Percentiles rank a stretch among this genome's conserved stretches.
phyloP scores from a whole-genome alignment of 768 basidiomycete species.

The Kwoniella dendrophila region DNA sequence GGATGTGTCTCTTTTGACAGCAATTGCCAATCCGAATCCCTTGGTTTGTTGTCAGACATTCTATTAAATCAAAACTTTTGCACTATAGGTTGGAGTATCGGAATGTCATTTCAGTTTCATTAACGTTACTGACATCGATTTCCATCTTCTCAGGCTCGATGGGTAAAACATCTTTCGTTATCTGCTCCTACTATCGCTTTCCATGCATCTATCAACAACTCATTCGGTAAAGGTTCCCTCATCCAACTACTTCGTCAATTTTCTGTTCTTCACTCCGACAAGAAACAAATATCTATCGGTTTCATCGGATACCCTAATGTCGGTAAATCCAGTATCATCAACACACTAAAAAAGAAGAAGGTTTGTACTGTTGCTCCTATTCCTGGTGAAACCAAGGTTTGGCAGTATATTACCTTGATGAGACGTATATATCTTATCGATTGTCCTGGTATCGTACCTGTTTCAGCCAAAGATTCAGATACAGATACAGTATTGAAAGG shows the following conservation, averaged over 20 bases:
- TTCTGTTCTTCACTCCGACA: constrained; percentile 93
- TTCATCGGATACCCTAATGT: constrained; percentile 98
- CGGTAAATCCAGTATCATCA: constrained; percentile 95
- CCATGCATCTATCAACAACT: constrained; percentile 98
- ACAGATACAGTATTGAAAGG: constrained; percentile 93
- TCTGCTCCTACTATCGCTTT: constrained; percentile 96
- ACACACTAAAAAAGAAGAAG: constrained; percentile 96
- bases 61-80: constrained; percentile 18
- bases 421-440: constrained; percentile 97
- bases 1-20: constrained; percentile 31
- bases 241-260: constrained; percentile 97
- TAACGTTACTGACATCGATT: constrained; percentile 1
- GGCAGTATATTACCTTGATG: constrained; percentile 99
- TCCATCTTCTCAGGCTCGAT: constrained; percentile 69
- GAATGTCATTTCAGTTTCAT: constrained; percentile 12
- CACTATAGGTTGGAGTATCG: neutral
- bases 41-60: constrained; percentile 61
- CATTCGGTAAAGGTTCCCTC: constrained; percentile 96
- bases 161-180: constrained; percentile 91
- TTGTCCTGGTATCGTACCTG: constrained; percentile 96
- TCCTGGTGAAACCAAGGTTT: constrained; percentile 98
- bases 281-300: constrained; percentile 98
- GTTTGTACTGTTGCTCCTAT: constrained; percentile 96
- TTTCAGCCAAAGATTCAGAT: constrained; percentile 85
- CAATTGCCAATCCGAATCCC: constrained; percentile 50